Percentiles rank a stretch among this genome's conserved stretches.
Conservation (phyloP, 495 filamentous ascomycete genomes). For the Tuber calosporum region DNA sequence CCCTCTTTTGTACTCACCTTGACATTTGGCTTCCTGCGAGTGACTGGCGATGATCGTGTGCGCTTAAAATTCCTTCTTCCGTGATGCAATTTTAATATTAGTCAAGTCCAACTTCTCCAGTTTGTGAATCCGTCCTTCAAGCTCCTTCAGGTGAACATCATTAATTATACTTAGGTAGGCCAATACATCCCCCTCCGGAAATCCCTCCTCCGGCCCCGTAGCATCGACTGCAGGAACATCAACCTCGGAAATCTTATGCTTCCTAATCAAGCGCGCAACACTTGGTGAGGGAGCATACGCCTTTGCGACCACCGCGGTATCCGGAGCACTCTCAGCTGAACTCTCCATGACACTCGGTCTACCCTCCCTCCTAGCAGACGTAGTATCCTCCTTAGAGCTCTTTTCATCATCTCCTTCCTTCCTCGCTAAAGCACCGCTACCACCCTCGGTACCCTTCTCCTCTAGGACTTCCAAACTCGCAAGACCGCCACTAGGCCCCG, state of each 20-base stretch:
- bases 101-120: conserved; percentile 80
- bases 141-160: conserved; percentile 59
- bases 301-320: conserved; percentile 33
- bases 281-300: conserved; percentile 54
- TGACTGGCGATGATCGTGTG: too few species aligned
- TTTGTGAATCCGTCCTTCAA: conserved; percentile 62
- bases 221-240: conserved; percentile 72
- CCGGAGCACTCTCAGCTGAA: conserved; percentile 23
- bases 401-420: conserved; percentile 43
- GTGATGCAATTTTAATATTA: conserved; percentile 75
- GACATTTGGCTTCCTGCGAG: too few species aligned
- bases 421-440: conserved; percentile 39
- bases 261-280: conserved; percentile 69
- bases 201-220: conserved; percentile 80
- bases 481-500: conserved; percentile 67
- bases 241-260: conserved; percentile 63
- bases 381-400: conserved; percentile 32
- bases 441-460: conserved; percentile 32
- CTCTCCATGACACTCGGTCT: conserved; percentile 16
- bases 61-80: conserved; percentile 48
- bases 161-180: conserved; percentile 75
- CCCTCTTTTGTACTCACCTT: too few species aligned
- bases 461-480: conserved; percentile 61
- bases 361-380: conserved; percentile 12
- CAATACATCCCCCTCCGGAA: conserved; percentile 92